Evolutionary conservation across 768 basidiomycete genomes (phyloP).

Genomic region (Pleurotus platypus): DNA sequence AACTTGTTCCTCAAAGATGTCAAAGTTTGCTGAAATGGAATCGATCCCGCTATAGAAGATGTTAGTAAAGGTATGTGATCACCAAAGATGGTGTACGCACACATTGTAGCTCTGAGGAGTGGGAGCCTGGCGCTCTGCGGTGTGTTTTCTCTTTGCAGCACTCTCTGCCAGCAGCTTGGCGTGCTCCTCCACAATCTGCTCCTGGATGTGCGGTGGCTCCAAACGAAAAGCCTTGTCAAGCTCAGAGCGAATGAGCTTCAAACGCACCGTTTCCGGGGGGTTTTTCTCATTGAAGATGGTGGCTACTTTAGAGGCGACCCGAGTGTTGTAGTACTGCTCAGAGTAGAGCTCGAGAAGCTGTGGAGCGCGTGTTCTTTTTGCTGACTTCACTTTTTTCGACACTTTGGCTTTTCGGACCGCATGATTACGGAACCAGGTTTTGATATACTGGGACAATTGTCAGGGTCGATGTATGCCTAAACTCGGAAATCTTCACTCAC

Average conservation of each 20-base stretch:
- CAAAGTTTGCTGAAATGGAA: too few species aligned
- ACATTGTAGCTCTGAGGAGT: too few species aligned
- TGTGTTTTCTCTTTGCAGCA: too few species aligned
- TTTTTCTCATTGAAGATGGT: not conserved
- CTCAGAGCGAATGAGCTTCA: not conserved
- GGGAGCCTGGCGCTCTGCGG: too few species aligned
- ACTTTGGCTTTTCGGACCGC: not conserved
- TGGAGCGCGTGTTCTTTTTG: not conserved
- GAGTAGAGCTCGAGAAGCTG: not conserved
- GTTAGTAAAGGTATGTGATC: too few species aligned
- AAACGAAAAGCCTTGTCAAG: not conserved
- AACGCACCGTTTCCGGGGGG: too few species aligned
- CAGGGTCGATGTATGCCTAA: not conserved
- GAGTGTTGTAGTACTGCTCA: not conserved
- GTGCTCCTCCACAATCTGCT: too few species aligned
- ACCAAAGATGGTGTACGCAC: too few species aligned
- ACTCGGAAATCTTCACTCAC: not conserved
- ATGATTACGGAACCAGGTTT: not conserved
- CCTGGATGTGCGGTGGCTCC: not conserved
- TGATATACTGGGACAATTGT: not conserved
- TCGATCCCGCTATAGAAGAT: too few species aligned
- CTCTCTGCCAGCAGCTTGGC: too few species aligned
- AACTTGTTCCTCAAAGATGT: too few species aligned
- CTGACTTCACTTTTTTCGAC: not conserved
- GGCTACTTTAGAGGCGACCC: not conserved